Conservation (phyloP, 2,329 filamentous ascomycete species). For the Delphinella strobiligena region DNA sequence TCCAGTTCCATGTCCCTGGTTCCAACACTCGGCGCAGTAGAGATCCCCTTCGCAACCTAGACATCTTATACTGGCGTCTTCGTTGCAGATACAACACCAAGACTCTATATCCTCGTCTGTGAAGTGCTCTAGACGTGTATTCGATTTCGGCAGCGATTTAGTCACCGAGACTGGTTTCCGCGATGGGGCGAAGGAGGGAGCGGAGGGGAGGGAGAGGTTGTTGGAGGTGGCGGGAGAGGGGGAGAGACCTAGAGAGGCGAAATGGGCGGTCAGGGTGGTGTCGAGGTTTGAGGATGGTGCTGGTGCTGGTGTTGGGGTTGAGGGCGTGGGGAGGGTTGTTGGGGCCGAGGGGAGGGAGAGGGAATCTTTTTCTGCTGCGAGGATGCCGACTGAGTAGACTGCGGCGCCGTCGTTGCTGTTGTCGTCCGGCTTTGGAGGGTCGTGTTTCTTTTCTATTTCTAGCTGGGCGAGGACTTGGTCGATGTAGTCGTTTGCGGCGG, state of each 20-base stretch:
- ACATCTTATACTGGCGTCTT: constrained; percentile 63
- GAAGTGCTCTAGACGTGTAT: constrained; percentile 26
- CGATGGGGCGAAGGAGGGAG: constrained; percentile 26
- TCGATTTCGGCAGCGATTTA: constrained; percentile 13
- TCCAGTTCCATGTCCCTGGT: constrained; percentile 62
- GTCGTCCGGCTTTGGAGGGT: constrained; percentile 10
- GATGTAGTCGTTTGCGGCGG: constrained; percentile 35
- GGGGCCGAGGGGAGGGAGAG: constrained; percentile 21
- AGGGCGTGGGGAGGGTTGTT: constrained; percentile 13
- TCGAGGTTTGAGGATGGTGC: constrained; percentile 23
- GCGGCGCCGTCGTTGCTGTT: neutral
- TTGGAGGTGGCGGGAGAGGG: constrained; percentile 33
- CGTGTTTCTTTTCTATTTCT: constrained; percentile 30
- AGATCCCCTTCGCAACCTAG: constrained; percentile 57
- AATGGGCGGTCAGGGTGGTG: constrained; percentile 32
- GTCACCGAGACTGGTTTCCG: constrained; percentile 11
- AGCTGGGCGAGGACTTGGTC: constrained; percentile 34
- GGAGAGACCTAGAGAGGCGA: constrained; percentile 30
- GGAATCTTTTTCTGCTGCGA: constrained; percentile 7
- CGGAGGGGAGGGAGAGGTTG: constrained; percentile 32
- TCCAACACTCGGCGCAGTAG: constrained; percentile 71
- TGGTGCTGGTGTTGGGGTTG: constrained; percentile 14
- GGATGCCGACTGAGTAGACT: neutral
- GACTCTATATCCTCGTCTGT: constrained; percentile 60
- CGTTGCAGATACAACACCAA: constrained; percentile 76